Base-by-base conservation (phyloP, 257 asterid genomes). In the Avicennia marina region DNA sequence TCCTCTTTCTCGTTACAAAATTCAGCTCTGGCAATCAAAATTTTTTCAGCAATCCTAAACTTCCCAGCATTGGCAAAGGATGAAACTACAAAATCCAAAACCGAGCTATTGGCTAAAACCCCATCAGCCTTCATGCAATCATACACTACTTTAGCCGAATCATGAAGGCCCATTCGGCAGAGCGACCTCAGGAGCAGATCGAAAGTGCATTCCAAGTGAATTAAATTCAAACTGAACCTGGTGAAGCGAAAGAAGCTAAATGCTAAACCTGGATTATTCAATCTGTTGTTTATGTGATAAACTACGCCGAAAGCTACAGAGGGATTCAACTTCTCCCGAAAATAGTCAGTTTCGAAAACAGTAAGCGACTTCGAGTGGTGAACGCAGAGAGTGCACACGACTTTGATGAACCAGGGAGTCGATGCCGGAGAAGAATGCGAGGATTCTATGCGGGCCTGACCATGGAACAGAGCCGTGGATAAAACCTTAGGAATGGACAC, bases 401-500 rank as follows among this genome's bases (percentile, higher is more conserved):
- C 94, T 74, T 93, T 91, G 52, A 72, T 34, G 81, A 85, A 91
- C 98, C 98, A 91, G 47, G 69, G 41, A 22, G 85, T 44, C 33
- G 81, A 67, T 6, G 75, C 69, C 53, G 75, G 60, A 20, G 71
- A 41, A 43, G 72, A 25, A 56, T 44, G 72, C 39, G 81, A 51
- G 1, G 77, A 60, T 42, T 81, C 78, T 3, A 70, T 19, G 52
- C 68, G 57, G 56, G 82, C 53, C 26, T 59, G 67, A 66, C 73
- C 77, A 55, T 75, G 87, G 68, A 82, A 63, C 50, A 62, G 57
- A 65, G 74, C 71, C 50, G 72, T 41, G 68, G 81, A 64, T 60
- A 76, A 69, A 69, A 81, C 51, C 66, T 67, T 83, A 45, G 72
- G 61, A 56, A 74, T 69, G 73, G 77, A 60, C 50, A 69, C 77